Conservation (phyloP, 2,329 filamentous ascomycete genomes). For the Fusarium avenaceum region DNA sequence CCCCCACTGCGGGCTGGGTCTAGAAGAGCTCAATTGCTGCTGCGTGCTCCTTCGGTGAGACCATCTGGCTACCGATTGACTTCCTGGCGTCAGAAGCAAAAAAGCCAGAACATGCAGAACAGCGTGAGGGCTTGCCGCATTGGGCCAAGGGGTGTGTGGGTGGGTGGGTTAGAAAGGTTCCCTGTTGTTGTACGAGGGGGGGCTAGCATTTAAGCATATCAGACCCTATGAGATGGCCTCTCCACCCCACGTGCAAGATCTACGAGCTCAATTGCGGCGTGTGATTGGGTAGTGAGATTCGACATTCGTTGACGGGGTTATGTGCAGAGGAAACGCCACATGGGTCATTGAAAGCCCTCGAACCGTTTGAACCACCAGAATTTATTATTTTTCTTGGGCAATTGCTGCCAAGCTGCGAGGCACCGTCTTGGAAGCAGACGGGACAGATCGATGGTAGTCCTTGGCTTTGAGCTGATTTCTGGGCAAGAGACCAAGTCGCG, state of each 20-base stretch:
- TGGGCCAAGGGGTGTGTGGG: constrained; percentile 4
- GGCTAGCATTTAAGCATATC: constrained; percentile 41
- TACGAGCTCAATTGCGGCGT: background rate
- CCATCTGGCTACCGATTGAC: constrained; percentile 42
- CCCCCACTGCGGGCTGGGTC: constrained; percentile 25
- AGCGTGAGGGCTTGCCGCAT: constrained; percentile 35
- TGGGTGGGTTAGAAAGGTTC: background rate
- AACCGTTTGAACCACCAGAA: no score
- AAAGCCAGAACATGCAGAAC: background rate
- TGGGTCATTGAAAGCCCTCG: background rate
- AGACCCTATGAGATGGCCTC: constrained; percentile 28
- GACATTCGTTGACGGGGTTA: background rate
- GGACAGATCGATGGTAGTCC: constrained; percentile 18
- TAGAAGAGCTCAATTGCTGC: constrained; percentile 14
- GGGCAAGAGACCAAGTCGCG: constrained; percentile 25
- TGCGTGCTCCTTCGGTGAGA: constrained; percentile 37
- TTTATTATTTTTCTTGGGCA: no score
- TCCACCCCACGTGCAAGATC: constrained; percentile 37
- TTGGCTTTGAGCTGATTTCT: constrained; percentile 28
- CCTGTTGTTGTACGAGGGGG: background rate
- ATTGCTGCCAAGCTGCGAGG: constrained; percentile 19
- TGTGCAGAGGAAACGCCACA: constrained; percentile 15
- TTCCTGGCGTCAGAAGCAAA: background rate
- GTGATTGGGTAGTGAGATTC: constrained; percentile 10
- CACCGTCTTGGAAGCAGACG: background rate